phyloP scores from a whole-genome alignment of 1,284 basidiomycete genomes.

The Melampsora americana region DNA sequence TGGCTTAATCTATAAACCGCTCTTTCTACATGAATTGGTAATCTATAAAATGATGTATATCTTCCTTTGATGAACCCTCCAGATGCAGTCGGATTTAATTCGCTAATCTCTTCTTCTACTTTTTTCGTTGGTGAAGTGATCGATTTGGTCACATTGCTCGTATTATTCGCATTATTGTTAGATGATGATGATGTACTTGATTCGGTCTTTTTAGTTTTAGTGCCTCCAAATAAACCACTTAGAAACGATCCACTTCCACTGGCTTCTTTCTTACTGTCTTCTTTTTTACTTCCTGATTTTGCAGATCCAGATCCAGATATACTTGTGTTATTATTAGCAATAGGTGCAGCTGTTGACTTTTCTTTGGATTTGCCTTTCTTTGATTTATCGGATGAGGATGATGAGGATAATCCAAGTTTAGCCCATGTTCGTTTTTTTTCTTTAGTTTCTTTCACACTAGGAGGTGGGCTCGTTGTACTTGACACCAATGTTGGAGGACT shows the following conservation, averaged over 20 bases:
- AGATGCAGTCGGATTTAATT: conserved; percentile 58
- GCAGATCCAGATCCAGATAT: conserved; percentile 3
- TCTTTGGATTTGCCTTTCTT: conserved; percentile 39
- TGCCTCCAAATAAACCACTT: conserved; percentile 38
- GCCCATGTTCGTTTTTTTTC: conserved; percentile 39
- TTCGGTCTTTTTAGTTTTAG: background rate
- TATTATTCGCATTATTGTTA: background rate
- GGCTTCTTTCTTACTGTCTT: conserved; percentile 16
- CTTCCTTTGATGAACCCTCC: conserved; percentile 51
- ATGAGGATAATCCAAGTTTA: conserved; percentile 27
- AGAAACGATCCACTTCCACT: conserved; percentile 21
- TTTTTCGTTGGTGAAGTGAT: conserved; percentile 44
- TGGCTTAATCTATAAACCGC: conserved; percentile 95
- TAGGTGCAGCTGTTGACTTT: conserved; percentile 5
- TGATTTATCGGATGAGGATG: conserved; percentile 12
- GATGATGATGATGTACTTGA: background rate
- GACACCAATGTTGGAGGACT: background rate
- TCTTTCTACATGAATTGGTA: conserved; percentile 96
- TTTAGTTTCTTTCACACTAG: conserved; percentile 11
- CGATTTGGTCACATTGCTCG: background rate
- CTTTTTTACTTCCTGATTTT: background rate
- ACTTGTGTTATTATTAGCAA: background rate
- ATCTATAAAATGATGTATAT: conserved; percentile 68
- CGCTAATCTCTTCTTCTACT: conserved; percentile 24
- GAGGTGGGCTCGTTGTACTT: background rate